Evolutionary conservation across 768 basidiomycete genomes (phyloP).

Genomic region (Calocera viscosa): DNA sequence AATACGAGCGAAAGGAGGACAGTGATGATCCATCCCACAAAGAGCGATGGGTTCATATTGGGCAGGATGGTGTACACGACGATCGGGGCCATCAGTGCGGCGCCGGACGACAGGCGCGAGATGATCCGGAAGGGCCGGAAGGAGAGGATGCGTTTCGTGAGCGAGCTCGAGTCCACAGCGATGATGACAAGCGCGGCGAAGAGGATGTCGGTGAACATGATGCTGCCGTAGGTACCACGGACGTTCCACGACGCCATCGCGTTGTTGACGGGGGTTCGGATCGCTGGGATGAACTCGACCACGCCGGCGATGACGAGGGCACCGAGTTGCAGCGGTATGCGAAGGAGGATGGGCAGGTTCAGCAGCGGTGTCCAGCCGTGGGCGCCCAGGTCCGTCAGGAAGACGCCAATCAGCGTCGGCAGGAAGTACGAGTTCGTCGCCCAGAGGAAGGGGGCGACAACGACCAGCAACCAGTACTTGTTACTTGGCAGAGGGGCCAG

Average conservation of each 20-base stretch:
- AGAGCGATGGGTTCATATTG: not conserved
- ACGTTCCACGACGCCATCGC: not conserved
- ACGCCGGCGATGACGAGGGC: not conserved
- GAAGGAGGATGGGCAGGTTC: not conserved
- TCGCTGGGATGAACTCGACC: not conserved
- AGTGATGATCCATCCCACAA: not conserved
- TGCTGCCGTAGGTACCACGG: not conserved
- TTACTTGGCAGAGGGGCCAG: not conserved
- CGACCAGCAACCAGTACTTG: conserved; percentile 3
- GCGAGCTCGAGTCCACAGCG: not conserved
- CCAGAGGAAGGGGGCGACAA: not conserved
- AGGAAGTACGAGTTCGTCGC: conserved; percentile 6
- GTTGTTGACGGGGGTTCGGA: not conserved
- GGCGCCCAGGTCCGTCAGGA: conserved; percentile 1
- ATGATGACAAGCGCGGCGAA: not conserved
- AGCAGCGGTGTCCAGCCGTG: not conserved
- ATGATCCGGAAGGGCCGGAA: not conserved
- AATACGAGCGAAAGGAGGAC: not conserved
- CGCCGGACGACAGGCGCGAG: not conserved
- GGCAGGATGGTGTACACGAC: not conserved
- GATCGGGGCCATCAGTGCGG: not conserved
- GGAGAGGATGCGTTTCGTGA: not conserved
- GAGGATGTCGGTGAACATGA: conserved; percentile 8
- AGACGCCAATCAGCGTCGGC: conserved; percentile 1
- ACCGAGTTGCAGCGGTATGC: not conserved